Evolutionary conservation across 176 grass and related monocot species (phyloP).

Genomic region (sorghum (Sorghum bicolor)): Sorghum_bicolor_NCBIv3 NC_012870.2:75460001-75460500

Average conservation of each 20-base stretch:
- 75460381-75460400: conserved; percentile 36
- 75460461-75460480: background rate
- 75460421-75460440: too few relatives aligned
- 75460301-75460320: background rate
- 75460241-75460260: background rate
- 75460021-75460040: too few relatives aligned
- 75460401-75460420: background rate
- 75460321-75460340: background rate
- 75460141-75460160: background rate
- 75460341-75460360: conserved; percentile 32
- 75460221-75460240: background rate
- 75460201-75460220: background rate
- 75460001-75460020: too few relatives aligned
- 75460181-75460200: background rate
- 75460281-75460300: background rate
- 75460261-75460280: background rate
- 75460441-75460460: background rate
- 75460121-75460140: background rate
- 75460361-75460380: conserved; percentile 47
- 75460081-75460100: background rate
- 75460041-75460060: too few relatives aligned
- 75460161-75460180: background rate
- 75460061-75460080: background rate
- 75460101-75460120: background rate
- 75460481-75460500: background rate